phyloP scores from a whole-genome alignment of 148 eudicot genomes.

The Pouteria glomerata region DNA sequence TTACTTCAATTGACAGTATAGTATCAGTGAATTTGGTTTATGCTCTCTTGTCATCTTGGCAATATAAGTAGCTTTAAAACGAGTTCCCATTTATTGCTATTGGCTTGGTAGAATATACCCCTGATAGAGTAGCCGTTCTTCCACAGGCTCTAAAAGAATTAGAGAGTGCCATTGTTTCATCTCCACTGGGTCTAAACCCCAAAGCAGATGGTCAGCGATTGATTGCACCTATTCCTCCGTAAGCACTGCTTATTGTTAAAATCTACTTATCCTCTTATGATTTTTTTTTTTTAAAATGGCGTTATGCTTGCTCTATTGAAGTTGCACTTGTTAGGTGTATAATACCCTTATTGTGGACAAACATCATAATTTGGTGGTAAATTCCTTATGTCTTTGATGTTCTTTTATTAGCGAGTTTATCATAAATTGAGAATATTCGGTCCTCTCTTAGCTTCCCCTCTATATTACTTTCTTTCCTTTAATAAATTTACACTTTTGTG shows the following conservation, averaged over 20 bases:
- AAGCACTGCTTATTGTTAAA: slow-evolving; percentile 22
- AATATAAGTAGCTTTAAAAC: background rate
- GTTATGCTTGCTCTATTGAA: background rate
- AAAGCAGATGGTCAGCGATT: slow-evolving; percentile 59
- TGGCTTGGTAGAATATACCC: background rate
- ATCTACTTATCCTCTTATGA: background rate
- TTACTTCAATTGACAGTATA: background rate
- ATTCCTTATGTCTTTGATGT: background rate
- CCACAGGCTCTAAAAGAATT: slow-evolving; percentile 74
- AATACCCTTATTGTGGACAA: background rate
- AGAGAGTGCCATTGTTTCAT: slow-evolving; percentile 79
- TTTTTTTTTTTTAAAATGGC: too few relatives aligned
- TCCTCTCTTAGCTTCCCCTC: too few relatives aligned
- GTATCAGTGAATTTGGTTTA: background rate
- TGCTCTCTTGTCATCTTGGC: background rate
- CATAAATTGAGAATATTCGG: too few relatives aligned
- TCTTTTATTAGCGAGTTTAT: background rate
- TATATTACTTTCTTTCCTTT: too few relatives aligned
- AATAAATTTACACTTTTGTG: too few relatives aligned
- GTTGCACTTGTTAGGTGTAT: background rate
- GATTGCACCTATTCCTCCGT: slow-evolving; percentile 82
- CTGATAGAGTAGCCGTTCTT: slow-evolving; percentile 12
- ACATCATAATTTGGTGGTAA: background rate
- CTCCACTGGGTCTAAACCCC: slow-evolving; percentile 90
- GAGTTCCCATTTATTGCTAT: background rate